A percentile compares a stretch with the other conserved stretches of the same genome.
These are phyloP conservation scores for Fusarium euwallaceae DNA, from an alignment of 2,329 filamentous ascomycete species.

Conservation along the genomic window DNA sequence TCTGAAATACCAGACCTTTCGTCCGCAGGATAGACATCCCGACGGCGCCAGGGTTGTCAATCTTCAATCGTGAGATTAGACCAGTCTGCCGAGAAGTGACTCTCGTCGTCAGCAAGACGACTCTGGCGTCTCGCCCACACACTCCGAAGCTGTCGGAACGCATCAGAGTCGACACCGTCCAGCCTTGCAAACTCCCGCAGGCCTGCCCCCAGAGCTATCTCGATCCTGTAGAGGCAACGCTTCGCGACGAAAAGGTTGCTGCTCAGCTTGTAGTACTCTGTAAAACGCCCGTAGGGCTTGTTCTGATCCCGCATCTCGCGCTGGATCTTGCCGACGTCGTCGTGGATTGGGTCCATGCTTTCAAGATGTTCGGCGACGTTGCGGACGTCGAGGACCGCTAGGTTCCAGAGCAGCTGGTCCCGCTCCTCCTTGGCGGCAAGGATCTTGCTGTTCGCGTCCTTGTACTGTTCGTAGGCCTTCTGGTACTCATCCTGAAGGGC, in stretches of 20 bases:
- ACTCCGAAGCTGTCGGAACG: conserved; percentile 21
- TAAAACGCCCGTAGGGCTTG: background rate
- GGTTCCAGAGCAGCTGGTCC: conserved; percentile 24
- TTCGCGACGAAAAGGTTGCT: too few species aligned
- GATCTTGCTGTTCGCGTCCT: background rate
- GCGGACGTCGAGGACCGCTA: conserved; percentile 13
- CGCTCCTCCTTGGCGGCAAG: conserved; percentile 3
- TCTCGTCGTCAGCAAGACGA: background rate
- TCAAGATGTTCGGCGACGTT: background rate
- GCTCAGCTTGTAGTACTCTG: too few species aligned
- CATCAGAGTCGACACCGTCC: background rate
- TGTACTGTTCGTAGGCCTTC: conserved; percentile 6
- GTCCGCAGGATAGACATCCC: background rate
- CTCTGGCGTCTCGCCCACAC: conserved; percentile 3
- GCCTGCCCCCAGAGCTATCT: conserved; percentile 10
- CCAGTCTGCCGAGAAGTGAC: background rate
- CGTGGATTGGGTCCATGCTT: background rate
- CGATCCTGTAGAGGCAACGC: background rate
- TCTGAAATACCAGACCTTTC: fast-evolving
- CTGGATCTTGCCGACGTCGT: background rate
- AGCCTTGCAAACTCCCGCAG: conserved; percentile 25
- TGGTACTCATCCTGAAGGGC: conserved; percentile 13
- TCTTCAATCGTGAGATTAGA: background rate
- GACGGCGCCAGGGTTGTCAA: background rate
- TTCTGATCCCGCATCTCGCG: background rate